Conservation (phyloP, 1,284 basidiomycete species). For the Porodaedalea pini region DNA sequence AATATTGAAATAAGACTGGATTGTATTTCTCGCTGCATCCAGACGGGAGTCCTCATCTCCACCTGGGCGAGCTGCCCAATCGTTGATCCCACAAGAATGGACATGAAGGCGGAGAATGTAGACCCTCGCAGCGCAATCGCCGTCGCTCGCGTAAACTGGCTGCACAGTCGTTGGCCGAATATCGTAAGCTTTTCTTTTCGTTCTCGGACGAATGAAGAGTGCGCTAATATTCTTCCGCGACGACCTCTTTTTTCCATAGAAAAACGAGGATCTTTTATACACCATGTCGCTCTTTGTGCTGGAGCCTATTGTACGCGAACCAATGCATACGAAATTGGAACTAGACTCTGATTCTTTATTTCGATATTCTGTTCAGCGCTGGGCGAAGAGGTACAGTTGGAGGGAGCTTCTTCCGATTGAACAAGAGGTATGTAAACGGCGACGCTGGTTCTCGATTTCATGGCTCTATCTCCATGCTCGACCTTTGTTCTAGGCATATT, state of each 20-base stretch:
- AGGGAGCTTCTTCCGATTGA: slow-evolving; percentile 35
- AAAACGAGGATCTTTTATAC: slow-evolving; percentile 35
- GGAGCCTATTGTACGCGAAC: slow-evolving; percentile 31
- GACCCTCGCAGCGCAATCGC: slow-evolving; percentile 45
- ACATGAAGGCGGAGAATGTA: slow-evolving; percentile 3
- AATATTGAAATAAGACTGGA: slow-evolving; percentile 5
- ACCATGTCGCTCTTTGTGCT: slow-evolving; percentile 32
- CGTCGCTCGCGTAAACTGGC: slow-evolving; percentile 43
- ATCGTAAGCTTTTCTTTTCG: slow-evolving; percentile 5
- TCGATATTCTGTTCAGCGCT: slow-evolving; percentile 28
- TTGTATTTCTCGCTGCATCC: not conserved
- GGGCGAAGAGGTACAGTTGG: slow-evolving; percentile 37
- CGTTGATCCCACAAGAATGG: slow-evolving; percentile 3
- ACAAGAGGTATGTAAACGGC: slow-evolving; percentile 24
- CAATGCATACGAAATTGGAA: not conserved
- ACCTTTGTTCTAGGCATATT: slow-evolving; percentile 32
- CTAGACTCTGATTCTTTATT: not conserved
- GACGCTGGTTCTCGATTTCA: not conserved
- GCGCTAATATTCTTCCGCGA: too few relatives aligned
- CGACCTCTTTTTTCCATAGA: too few relatives aligned
- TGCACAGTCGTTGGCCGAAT: slow-evolving; percentile 39
- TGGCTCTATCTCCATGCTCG: not conserved
- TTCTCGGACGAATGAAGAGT: too few relatives aligned
- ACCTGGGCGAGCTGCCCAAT: slow-evolving; percentile 19
- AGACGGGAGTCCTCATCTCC: slow-evolving; percentile 41